Base-by-base conservation (phyloP, 2,329 filamentous ascomycete genomes). In the Diaporthe destruens region DNA sequence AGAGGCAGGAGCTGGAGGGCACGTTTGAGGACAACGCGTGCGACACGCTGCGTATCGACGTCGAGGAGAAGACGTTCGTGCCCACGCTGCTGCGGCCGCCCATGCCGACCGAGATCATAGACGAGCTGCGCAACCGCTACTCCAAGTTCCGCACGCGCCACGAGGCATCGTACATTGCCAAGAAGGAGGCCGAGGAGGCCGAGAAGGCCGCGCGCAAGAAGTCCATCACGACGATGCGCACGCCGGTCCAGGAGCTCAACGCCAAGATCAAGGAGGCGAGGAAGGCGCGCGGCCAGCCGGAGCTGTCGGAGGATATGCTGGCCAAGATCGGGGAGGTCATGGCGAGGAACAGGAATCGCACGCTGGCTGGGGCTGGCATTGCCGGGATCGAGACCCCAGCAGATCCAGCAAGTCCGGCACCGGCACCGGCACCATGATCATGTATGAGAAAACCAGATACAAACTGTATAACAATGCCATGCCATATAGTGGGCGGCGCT, bases 81-180 rank as follows among this genome's bases (percentile, higher is more conserved):
- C 95, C 95, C n/a, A 93, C 90, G 47, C 86, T 98, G 32, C 85
- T 95, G 36, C 86, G 88, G 20, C 88, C 93, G 34, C 96, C 96
- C 18, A 94, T 98, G 88, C 95, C 96, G 6, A 83, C 86, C 39
- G 84, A 83, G n/a, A 88, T 98, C 49, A 88, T 97, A 76, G 91
- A 98, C 81, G 96, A 98, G 86, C 86, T 98, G 80, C 89, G 95
- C 80, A 92, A 93, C 85, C 92, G 91, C 80, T 97, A 92, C 87
- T 93, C 92, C 77, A 90, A 88, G 78, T 96, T 95, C 89, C 88
- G 95, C 79, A 94, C 91, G 69, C 87, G 94, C 61, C 94, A 97
- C 84, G 93, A 95, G 75, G 84, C 88, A 57, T 92, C 92, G 81
- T 97, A 92, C 80, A 82, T 95, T 68, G 83, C 81, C 74, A 81